These are phyloP conservation scores for Moesziomyces aphidis DNA, from an alignment of 1,284 basidiomycete genomes.

Conservation along the genomic window DNA sequence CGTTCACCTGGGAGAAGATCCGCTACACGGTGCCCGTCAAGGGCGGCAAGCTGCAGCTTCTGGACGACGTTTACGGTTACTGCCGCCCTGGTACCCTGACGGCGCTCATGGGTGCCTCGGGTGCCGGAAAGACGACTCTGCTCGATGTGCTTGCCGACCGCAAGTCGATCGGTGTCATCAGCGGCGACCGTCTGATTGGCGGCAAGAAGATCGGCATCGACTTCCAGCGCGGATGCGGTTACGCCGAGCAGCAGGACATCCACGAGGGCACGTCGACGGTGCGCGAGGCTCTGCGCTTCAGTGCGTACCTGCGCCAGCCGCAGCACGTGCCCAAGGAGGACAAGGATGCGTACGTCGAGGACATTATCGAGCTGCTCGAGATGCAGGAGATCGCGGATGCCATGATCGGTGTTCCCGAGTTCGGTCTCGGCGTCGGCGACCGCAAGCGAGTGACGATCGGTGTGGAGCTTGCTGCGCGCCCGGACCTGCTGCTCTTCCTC, in stretches of 20 bases:
- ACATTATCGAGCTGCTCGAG: conserved; percentile 82
- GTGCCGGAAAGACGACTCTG: conserved; percentile 74
- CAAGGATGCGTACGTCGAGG: conserved; percentile 84
- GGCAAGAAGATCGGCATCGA: conserved; percentile 78
- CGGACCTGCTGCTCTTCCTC: conserved; percentile 71
- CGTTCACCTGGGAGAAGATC: conserved; percentile 70
- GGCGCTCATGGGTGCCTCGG: conserved; percentile 79
- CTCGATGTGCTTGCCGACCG: conserved; percentile 86
- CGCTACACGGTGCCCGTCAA: conserved; percentile 71
- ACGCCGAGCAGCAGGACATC: conserved; percentile 82
- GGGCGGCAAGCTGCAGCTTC: conserved; percentile 74
- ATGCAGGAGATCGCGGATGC: conserved; percentile 79
- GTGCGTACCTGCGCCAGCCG: conserved; percentile 83
- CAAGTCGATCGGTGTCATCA: conserved; percentile 80
- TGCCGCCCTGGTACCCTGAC: conserved; percentile 83
- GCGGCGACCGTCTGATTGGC: conserved; percentile 82
- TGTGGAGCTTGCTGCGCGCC: conserved; percentile 47
- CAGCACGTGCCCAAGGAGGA: conserved; percentile 75
- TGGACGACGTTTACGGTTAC: conserved; percentile 84
- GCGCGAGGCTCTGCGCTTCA: conserved; percentile 84
- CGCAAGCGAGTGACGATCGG: conserved; percentile 75
- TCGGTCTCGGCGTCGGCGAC: conserved; percentile 73
- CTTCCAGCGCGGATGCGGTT: conserved; percentile 76
- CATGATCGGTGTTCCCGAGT: conserved; percentile 72
- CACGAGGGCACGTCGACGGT: conserved; percentile 87